phyloP scores from a whole-genome alignment of 805 yeast species.

The Yarrowia sp. region DNA sequence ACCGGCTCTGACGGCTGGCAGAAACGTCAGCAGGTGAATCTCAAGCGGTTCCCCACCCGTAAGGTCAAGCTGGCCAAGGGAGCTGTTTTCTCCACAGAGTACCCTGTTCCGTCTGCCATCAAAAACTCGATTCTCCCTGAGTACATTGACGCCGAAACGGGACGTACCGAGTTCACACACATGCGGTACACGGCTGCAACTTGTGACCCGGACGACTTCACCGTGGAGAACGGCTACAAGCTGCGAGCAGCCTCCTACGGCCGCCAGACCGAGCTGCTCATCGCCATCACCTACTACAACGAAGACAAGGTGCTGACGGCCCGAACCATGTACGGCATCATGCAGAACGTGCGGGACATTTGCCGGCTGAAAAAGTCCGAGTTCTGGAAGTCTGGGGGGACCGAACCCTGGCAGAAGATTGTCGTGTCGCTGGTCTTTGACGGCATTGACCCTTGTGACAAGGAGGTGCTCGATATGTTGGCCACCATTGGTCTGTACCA shows the following conservation, averaged over 20 bases:
- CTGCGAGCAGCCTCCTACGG: conserved; percentile 64
- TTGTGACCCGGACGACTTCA: conserved; percentile 71
- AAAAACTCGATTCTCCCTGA: conserved; percentile 50
- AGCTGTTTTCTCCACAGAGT: conserved; percentile 50
- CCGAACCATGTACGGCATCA: conserved; percentile 67
- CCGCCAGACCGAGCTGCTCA: conserved; percentile 65
- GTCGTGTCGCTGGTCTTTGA: conserved; percentile 70
- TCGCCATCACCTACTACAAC: conserved; percentile 70
- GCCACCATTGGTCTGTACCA: conserved; percentile 72
- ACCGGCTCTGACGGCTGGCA: conserved; percentile 43
- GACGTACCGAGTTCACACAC: conserved; percentile 60
- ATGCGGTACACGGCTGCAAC: conserved; percentile 72
- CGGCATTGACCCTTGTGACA: conserved; percentile 70
- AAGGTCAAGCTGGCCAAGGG: conserved; percentile 52
- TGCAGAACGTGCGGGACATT: conserved; percentile 67
- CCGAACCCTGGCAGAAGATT: conserved; percentile 68
- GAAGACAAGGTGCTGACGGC: conserved; percentile 70
- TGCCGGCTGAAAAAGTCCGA: conserved; percentile 56
- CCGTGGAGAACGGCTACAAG: conserved; percentile 59
- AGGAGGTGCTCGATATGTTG: conserved; percentile 65
- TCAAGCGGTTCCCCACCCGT: conserved; percentile 50
- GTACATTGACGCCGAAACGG: conserved; percentile 56
- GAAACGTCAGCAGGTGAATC: conserved; percentile 45
- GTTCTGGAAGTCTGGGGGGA: conserved; percentile 59
- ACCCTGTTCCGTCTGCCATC: conserved; percentile 54